phyloP scores from a whole-genome alignment of 305 asterid genomes.

The Rubia balearica region DNA sequence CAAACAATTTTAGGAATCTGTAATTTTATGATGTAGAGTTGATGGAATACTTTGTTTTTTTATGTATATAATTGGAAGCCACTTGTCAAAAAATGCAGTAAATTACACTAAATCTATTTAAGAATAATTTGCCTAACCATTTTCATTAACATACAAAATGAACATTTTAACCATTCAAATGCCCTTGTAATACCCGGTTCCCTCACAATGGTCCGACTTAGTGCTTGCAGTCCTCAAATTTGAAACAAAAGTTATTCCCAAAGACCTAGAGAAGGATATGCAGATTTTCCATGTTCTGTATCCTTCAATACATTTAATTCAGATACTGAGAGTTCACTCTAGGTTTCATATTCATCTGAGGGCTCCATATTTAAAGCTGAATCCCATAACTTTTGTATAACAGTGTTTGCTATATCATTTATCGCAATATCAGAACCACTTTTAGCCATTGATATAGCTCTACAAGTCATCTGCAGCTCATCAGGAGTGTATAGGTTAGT shows the following conservation, averaged over 20 bases:
- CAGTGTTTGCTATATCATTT: slow-evolving; percentile 67
- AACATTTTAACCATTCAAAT: no score
- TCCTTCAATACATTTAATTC: slow-evolving; percentile 53
- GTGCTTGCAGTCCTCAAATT: slow-evolving; percentile 67
- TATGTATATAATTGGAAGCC: no score
- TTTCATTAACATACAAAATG: no score
- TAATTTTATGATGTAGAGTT: no score
- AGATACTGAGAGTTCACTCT: slow-evolving; percentile 74
- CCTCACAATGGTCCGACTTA: slow-evolving; percentile 23
- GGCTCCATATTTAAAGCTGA: slow-evolving; percentile 82
- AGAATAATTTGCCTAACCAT: no score
- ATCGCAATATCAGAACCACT: slow-evolving; percentile 52
- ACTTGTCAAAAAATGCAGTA: no score
- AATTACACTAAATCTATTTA: no score
- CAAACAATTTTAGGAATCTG: no score
- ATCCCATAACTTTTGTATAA: slow-evolving; percentile 98
- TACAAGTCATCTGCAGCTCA: no score
- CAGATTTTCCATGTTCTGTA: slow-evolving; percentile 46
- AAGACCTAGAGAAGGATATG: slow-evolving; percentile 73
- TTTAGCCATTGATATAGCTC: slow-evolving; percentile 38
- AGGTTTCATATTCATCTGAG: slow-evolving; percentile 45
- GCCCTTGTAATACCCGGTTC: no score
- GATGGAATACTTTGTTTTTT: no score
- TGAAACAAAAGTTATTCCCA: slow-evolving; percentile 71
- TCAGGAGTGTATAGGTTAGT: no score